Evolutionary conservation across 2,329 filamentous ascomycete species (phyloP).

Genomic region (Colletotrichum eremochloae): DNA sequence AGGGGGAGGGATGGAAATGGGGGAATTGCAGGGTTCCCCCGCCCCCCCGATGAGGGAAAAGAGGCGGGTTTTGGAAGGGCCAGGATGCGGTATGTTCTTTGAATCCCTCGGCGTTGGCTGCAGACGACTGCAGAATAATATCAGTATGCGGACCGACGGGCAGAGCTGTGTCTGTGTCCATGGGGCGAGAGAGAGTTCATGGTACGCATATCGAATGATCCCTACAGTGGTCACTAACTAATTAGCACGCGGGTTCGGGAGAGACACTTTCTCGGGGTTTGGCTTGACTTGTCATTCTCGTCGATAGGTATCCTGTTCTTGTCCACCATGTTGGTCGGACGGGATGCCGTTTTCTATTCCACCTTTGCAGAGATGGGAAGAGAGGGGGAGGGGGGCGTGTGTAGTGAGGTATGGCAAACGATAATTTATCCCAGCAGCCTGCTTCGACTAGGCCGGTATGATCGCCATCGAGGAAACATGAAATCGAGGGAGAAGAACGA

Average conservation of each 20-base stretch:
- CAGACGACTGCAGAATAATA: background rate
- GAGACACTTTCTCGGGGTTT: background rate
- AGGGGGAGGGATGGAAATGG: background rate
- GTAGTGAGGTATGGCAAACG: background rate
- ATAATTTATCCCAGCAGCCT: background rate
- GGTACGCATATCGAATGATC: slow-evolving; percentile 11
- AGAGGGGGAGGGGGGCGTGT: background rate
- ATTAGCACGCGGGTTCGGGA: background rate
- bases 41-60: background rate
- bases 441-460: background rate
- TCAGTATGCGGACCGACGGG: background rate
- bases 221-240: background rate
- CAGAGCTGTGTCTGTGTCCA: background rate
- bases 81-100: background rate
- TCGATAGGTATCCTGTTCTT: background rate
- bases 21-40: background rate
- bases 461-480: background rate
- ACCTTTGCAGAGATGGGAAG: slow-evolving; percentile 2
- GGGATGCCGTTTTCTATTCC: background rate
- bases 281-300: background rate
- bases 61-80: too few species aligned
- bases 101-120: background rate
- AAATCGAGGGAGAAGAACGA: background rate
- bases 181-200: slow-evolving; percentile 9
- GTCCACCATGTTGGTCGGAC: background rate